Base-by-base conservation (phyloP, 768 basidiomycete species). In the Tubosaeta sp. region DNA sequence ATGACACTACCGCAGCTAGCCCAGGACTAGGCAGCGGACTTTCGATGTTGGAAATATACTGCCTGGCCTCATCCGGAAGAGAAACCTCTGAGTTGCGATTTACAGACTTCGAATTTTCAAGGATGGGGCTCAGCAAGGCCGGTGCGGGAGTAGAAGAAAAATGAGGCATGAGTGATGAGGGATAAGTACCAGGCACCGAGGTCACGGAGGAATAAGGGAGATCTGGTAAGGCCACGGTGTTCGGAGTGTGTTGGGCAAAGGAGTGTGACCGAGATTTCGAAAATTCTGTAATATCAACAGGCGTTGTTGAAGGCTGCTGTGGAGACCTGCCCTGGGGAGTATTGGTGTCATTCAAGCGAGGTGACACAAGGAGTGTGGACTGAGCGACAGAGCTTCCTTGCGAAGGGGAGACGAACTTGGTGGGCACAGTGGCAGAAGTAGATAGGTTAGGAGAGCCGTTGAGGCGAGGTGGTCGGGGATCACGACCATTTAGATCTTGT, bases 51-150 rank as follows among this genome's bases (percentile, higher is more conserved):
- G 81, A 76, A 51, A 88, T 84, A 61, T 88, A 90, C 44, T 79
- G 82, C 56, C 75, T 81, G 14, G 88, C 85, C 65, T 91, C 90
- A 50, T 90, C 87, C 1, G 89, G 86, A 34, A 90, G 74, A 32
- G 84, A 81, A 46, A 85, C 79, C 22, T 79, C 77, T 9, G 86
- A 89, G 46, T 85, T 84, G 50, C 84, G 79, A n/a, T 80, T 79
- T 16, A 74, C 58, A 6, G 71, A 64, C n/a, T 66, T 65, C 19
- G 68, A 66, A 54, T 63, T 62, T 62, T 74, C 68, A 17, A 64
- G 56, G 38, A 59, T 65, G 34, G 58, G 65, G 43, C 51, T 65
- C 37, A 61, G 63, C 31, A 56, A 53, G 31, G 44, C 49, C 14
- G 58, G 51, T 43, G 29, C 35, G 17, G 50, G 51, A 29, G 51